Conservation (phyloP, 2,329 filamentous ascomycete species). For the Atkinsonella hypoxylon region DNA sequence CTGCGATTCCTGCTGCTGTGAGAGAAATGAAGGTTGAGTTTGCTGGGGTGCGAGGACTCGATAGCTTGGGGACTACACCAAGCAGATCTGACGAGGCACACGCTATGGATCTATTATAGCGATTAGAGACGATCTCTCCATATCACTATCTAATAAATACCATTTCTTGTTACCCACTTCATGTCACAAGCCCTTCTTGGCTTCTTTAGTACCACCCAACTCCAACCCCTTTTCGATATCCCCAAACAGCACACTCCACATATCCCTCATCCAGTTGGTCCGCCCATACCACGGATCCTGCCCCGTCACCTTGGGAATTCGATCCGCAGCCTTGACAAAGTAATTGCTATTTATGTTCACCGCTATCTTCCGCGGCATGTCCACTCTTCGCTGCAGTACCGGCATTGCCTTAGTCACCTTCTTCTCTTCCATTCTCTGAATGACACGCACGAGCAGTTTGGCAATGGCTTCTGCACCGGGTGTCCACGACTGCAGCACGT, state of each 20-base stretch:
- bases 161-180: neutral
- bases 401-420: constrained; percentile 35
- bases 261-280: constrained; percentile 18
- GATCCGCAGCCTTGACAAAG: constrained; percentile 22
- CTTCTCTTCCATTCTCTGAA: constrained; percentile 39
- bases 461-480: constrained; percentile 46
- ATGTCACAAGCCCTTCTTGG: constrained; percentile 16
- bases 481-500: constrained; percentile 56
- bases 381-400: constrained; percentile 17
- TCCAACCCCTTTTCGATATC: constrained; percentile 20
- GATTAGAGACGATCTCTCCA: neutral
- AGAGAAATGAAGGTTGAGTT: constrained; percentile 10
- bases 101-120: constrained; percentile 11
- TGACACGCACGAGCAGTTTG: constrained; percentile 34
- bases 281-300: constrained; percentile 25
- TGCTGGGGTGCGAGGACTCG: constrained; percentile 21
- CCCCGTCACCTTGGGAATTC: constrained; percentile 24
- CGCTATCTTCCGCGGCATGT: constrained; percentile 14
- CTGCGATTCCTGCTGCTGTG: constrained; percentile 1
- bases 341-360: constrained; percentile 22
- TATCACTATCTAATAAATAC: neutral
- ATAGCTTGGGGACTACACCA: constrained; percentile 23
- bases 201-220: constrained; percentile 17
- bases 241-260: constrained; percentile 18
- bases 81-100: constrained; percentile 12